These are phyloP conservation scores for Diospyros kaki DNA, from an alignment of 148 eudicot species.

Conservation along the genomic window DNA sequence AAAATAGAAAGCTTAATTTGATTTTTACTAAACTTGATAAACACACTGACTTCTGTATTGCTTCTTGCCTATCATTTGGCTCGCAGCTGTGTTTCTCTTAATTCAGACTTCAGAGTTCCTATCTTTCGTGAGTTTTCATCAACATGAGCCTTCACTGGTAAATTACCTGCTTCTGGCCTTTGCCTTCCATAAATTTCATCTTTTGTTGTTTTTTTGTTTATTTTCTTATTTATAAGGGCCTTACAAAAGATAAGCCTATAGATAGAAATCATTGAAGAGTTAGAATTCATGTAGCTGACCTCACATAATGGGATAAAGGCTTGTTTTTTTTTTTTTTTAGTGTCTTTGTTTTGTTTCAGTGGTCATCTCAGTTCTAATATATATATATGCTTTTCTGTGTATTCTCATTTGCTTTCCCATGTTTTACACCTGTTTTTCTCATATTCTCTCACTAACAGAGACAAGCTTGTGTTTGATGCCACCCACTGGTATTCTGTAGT, in stretches of 20 bases:
- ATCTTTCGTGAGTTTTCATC: background rate
- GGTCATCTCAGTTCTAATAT: too few relatives aligned
- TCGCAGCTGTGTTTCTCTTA: background rate
- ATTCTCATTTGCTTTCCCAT: background rate
- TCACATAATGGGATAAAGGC: too few relatives aligned
- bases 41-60: background rate
- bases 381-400: background rate
- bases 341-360: background rate
- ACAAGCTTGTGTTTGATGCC: too few relatives aligned
- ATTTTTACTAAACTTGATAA: background rate
- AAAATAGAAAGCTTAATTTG: background rate
- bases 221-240: too few relatives aligned
- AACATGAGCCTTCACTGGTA: background rate
- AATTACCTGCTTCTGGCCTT: slow-evolving; percentile 3
- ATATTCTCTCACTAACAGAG: background rate
- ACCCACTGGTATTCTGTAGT: too few relatives aligned
- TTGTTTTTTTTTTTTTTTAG: background rate
- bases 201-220: background rate
- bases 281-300: too few relatives aligned
- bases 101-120: background rate
- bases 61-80: background rate
- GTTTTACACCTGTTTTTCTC: background rate
- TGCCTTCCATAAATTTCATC: background rate
- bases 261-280: too few relatives aligned
- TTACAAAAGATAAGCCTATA: too few relatives aligned